phyloP scores from a whole-genome alignment of 169 alveolate genomes.

The Eimeria brunetti region DNA sequence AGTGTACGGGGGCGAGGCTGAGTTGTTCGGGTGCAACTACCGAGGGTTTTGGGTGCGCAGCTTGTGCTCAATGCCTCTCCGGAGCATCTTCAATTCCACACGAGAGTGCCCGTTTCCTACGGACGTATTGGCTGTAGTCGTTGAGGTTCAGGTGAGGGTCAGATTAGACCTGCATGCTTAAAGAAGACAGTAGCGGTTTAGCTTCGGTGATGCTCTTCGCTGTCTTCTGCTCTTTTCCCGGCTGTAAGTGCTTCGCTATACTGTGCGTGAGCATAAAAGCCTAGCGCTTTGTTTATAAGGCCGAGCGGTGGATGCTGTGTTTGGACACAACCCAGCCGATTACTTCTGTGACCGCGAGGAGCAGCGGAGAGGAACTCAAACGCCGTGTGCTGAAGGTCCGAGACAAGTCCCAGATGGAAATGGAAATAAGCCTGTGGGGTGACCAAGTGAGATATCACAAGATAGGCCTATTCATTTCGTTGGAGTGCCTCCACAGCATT shows the following conservation, averaged over 20 bases:
- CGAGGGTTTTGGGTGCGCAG: constrained; percentile 7
- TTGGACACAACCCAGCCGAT: constrained; percentile 37
- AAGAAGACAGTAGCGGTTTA: not conserved
- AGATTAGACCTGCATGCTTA: not conserved
- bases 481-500: not conserved
- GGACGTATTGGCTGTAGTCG: constrained; percentile 69
- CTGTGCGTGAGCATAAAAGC: not conserved
- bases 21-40: not conserved
- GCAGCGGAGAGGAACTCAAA: constrained; percentile 74
- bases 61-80: constrained; percentile 67
- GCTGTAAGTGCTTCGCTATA: not conserved
- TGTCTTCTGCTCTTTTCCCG: not conserved
- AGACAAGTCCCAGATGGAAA: constrained; percentile 71
- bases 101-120: constrained; percentile 70
- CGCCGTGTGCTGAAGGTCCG: constrained; percentile 55
- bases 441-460: constrained; percentile 21
- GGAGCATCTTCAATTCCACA: constrained; percentile 56
- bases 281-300: not conserved
- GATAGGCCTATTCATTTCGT: not conserved
- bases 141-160: constrained; percentile 64
- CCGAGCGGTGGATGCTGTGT: not conserved
- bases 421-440: constrained; percentile 79
- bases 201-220: not conserved
- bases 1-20: not conserved
- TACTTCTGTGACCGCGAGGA: constrained; percentile 65